Evolutionary conservation across 2,329 filamentous ascomycete species (phyloP), one percentile per base, ranked within the genome.

Genomic region (Sporothrix globosa): DNA sequence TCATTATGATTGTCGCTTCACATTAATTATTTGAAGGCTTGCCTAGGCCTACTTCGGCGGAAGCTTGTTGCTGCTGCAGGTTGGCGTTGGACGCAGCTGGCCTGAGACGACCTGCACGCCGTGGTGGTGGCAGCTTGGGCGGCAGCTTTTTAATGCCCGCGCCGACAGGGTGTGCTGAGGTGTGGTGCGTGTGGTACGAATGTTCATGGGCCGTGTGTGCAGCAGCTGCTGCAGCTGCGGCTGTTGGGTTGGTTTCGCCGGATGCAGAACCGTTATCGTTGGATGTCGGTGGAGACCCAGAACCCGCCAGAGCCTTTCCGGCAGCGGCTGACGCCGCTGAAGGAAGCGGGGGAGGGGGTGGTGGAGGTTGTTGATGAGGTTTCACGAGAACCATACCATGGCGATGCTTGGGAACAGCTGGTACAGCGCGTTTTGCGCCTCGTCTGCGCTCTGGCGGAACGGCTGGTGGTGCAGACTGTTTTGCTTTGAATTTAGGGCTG

Each of bases 351-450:
- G 63, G 61, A 13, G 44, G 72, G n/a, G 34, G 66, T 24, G 53
- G 67, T n/a, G 65, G 60, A 21, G 69, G 72, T 21, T 61, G 50
- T 24, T 27, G 69, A 48, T 21, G 41, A 50, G 75, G 67, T 52
- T 74, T 75, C 63, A 79, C 77, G 13, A 46, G n/a, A 1, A 84
- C 84, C 4, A 82, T 78, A 9, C 87, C 86, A 71, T 88, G 86
- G 2, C 84, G 81, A 72, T 88, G 86, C 74, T 80, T 86, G 1
- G 87, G 87, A 24, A 89, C 84, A 61, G 82, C 83, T 2, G 87
- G 87, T 4, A 86, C 77, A 2, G 81, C 80, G 74, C 83, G 86
- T 76, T 83, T 86, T 9, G 81, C 75, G 71, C 41, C 76, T 69
- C 13, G 69, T 67, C 44, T 69, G 50, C 68, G 67, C 71, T 76